Evolutionary conservation across 1,139 yeast species (phyloP).

Genomic region (Hanseniaspora sp.): DNA sequence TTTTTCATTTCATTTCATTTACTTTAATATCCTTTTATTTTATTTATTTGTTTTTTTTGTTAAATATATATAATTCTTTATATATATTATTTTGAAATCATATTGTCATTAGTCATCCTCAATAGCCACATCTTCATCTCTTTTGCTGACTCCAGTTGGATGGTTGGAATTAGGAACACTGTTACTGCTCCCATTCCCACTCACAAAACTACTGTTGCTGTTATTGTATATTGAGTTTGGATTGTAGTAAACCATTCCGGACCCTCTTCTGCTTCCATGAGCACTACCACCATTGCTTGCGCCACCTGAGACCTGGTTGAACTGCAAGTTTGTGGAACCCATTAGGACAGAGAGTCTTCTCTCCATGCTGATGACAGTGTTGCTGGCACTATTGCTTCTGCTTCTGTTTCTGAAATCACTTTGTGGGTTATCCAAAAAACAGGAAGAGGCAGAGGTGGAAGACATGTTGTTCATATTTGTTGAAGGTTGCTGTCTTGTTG

Average conservation of each 20-base stretch:
- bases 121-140: conserved; percentile 14
- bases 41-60: not conserved
- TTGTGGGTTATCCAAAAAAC: conserved; percentile 15
- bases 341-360: conserved; percentile 26
- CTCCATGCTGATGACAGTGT: conserved; percentile 20
- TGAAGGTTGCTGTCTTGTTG: conserved; percentile 16
- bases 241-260: conserved; percentile 1
- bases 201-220: not conserved
- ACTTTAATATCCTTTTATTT: too few species aligned
- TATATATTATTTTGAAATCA: not conserved
- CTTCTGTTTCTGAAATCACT: conserved; percentile 9
- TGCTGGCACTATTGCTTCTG: conserved; percentile 15
- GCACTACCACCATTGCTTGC: conserved; percentile 13
- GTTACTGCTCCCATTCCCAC: not conserved
- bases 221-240: not conserved
- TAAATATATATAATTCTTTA: not conserved
- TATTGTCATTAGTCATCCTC: conserved; percentile 13
- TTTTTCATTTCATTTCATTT: too few species aligned
- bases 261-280: conserved; percentile 8
- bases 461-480: conserved; percentile 10
- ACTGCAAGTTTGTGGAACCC: conserved; percentile 14
- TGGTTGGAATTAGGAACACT: not conserved
- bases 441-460: conserved; percentile 14
- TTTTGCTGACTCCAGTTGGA: not conserved
- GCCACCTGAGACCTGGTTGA: conserved; percentile 13